Evolutionary conservation across 768 basidiomycete species (phyloP).

Genomic region (Lactarius tabidus): DNA sequence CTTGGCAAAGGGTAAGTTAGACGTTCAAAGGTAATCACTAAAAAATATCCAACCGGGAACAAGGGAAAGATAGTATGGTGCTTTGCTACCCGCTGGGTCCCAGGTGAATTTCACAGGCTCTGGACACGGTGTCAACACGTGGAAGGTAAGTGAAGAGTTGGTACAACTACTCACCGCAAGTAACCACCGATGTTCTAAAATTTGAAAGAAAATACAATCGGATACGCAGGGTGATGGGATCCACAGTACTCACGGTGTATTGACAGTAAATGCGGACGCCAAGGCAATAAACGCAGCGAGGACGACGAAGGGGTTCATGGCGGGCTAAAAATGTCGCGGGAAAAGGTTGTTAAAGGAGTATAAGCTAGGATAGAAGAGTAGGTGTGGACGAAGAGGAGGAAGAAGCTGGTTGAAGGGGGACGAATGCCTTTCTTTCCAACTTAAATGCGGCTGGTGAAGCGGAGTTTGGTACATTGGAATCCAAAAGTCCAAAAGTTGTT

Average conservation of each 20-base stretch:
- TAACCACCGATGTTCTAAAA: conserved; percentile 38
- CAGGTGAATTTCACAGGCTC: conserved; percentile 59
- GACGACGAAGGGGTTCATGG: conserved; percentile 38
- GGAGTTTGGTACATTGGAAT: conserved; percentile 25
- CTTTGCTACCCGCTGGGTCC: conserved; percentile 38
- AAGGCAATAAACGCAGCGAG: conserved; percentile 32
- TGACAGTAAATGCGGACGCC: conserved; percentile 46
- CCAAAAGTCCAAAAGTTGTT: neutral
- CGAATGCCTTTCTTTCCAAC: conserved; percentile 7
- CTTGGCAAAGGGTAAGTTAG: conserved; percentile 33
- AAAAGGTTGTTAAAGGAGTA: conserved; percentile 10
- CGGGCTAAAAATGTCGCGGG: conserved; percentile 19
- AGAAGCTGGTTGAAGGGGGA: conserved; percentile 8
- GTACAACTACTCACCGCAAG: conserved; percentile 46
- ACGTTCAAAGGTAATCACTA: neutral
- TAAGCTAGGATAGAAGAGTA: conserved; percentile 9
- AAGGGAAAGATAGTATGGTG: conserved; percentile 58
- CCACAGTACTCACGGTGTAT: conserved; percentile 56
- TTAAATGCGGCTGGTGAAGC: conserved; percentile 21
- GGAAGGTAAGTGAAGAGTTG: neutral
- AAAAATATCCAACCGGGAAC: conserved; percentile 50
- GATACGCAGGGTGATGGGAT: neutral
- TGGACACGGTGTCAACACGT: conserved; percentile 30
- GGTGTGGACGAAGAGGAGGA: conserved; percentile 8
- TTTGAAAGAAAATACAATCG: neutral